Conservation (phyloP, 306 rosid species). For the Inga laurina region DNA sequence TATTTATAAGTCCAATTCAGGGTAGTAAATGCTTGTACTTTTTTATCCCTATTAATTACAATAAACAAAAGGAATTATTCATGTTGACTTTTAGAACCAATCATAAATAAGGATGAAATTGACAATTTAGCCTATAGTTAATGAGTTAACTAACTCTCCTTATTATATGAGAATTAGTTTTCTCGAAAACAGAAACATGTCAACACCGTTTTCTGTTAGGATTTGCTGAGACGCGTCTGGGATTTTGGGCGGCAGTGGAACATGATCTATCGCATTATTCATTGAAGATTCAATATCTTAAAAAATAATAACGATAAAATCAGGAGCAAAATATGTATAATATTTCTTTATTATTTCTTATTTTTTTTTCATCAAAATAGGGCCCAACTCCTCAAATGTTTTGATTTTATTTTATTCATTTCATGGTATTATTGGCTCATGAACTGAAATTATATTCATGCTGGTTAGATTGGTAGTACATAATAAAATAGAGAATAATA, state of each 20-base stretch:
- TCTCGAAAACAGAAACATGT: constrained; percentile 41
- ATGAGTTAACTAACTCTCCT: too few relatives aligned
- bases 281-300: constrained; percentile 38
- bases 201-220: constrained; percentile 55
- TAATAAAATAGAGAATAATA: neutral
- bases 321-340: neutral
- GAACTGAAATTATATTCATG: constrained; percentile 4
- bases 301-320: neutral
- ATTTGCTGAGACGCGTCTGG: constrained; percentile 35
- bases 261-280: constrained; percentile 29
- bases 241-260: constrained; percentile 53
- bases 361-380: constrained; percentile 10
- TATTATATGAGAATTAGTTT: too few relatives aligned
- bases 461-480: neutral
- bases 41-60: too few relatives aligned
- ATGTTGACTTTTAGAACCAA: too few relatives aligned
- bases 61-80: too few relatives aligned
- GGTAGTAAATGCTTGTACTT: too few relatives aligned
- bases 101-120: too few relatives aligned
- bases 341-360: neutral
- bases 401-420: neutral
- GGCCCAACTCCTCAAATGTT: constrained; percentile 25
- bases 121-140: too few relatives aligned
- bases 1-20: too few relatives aligned
- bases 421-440: constrained; percentile 17